Evolutionary conservation across 352 stramenopile species (phyloP).

Genomic region (Albugo laibachii): DNA sequence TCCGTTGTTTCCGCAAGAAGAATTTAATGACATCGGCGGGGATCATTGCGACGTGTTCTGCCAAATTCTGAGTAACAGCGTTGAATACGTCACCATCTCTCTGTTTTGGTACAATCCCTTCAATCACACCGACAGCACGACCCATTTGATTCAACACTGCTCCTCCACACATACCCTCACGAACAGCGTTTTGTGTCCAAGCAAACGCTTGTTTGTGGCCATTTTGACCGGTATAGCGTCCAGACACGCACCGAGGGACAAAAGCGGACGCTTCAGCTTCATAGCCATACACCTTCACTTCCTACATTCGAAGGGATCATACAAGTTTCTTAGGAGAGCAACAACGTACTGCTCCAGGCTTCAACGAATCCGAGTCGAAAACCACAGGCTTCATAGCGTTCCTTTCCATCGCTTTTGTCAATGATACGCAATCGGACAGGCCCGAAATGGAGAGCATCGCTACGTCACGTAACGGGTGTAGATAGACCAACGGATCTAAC

Average conservation of each 20-base stretch:
- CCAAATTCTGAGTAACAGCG: no score
- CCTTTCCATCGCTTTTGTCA: conserved; percentile 9
- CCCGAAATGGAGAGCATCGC: conserved; percentile 34
- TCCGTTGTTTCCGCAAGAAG: no score
- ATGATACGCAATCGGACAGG: background rate
- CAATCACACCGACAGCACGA: conserved; percentile 43
- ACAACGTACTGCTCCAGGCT: conserved; percentile 18
- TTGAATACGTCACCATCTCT: no score
- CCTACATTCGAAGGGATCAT: conserved; percentile 1
- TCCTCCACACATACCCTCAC: conserved; percentile 69
- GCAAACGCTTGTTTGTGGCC: conserved; percentile 42
- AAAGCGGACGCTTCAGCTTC: conserved; percentile 2
- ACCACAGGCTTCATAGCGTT: conserved; percentile 16
- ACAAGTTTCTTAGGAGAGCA: conserved; percentile 7
- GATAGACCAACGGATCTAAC: conserved; percentile 23
- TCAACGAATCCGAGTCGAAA: conserved; percentile 9
- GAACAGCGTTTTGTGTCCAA: conserved; percentile 44
- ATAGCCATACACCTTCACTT: background rate
- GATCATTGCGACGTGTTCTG: no score
- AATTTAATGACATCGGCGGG: no score
- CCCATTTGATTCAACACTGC: conserved; percentile 23
- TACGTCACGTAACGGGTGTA: conserved; percentile 31
- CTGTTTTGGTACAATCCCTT: conserved; percentile 40
- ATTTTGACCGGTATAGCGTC: conserved; percentile 39
- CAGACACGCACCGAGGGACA: conserved; percentile 19